Percentiles rank a stretch among this genome's conserved stretches.
Evolutionary conservation across 208 protist genomes (phyloP).

Genomic region (Novymonas esmeraldas): DNA sequence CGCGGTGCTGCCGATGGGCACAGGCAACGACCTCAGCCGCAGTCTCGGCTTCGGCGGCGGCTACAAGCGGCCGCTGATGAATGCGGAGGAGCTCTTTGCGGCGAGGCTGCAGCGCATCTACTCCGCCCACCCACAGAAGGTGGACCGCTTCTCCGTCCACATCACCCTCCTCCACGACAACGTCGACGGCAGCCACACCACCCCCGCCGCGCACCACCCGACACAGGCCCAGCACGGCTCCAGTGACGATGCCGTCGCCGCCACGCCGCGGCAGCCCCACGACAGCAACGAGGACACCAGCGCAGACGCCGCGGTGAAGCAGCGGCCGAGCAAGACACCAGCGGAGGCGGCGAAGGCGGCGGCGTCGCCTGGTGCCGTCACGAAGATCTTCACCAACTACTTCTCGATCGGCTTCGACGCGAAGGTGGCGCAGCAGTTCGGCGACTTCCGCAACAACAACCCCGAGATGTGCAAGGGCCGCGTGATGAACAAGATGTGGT

Average conservation of each 20-base stretch:
- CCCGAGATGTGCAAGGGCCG: slow-evolving; percentile 44
- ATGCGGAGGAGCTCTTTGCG: slow-evolving; percentile 45
- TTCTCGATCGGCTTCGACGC: slow-evolving; percentile 79
- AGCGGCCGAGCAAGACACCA: not conserved
- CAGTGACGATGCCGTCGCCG: not conserved
- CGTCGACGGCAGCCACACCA: not conserved
- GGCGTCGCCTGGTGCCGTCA: not conserved
- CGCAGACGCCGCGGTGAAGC: not conserved
- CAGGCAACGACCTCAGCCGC: slow-evolving; percentile 69
- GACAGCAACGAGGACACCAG: not conserved
- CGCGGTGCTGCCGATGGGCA: slow-evolving; percentile 69
- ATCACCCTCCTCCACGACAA: slow-evolving; percentile 18
- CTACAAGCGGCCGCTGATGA: slow-evolving; percentile 45
- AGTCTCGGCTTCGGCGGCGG: slow-evolving; percentile 71
- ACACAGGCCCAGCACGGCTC: not conserved
- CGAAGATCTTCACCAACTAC: slow-evolving; percentile 62
- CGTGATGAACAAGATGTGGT: slow-evolving; percentile 61
- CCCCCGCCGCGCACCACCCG: not conserved
- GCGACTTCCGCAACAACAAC: slow-evolving; percentile 49
- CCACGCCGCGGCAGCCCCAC: not conserved
- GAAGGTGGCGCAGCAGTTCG: slow-evolving; percentile 44
- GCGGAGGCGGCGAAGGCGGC: not conserved
- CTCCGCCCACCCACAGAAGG: slow-evolving; percentile 23
- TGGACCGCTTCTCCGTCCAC: slow-evolving; percentile 45
- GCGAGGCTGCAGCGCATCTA: slow-evolving; percentile 17